Conservation (phyloP, 805 yeast species). For the Cyberlindnera veronae region DNA sequence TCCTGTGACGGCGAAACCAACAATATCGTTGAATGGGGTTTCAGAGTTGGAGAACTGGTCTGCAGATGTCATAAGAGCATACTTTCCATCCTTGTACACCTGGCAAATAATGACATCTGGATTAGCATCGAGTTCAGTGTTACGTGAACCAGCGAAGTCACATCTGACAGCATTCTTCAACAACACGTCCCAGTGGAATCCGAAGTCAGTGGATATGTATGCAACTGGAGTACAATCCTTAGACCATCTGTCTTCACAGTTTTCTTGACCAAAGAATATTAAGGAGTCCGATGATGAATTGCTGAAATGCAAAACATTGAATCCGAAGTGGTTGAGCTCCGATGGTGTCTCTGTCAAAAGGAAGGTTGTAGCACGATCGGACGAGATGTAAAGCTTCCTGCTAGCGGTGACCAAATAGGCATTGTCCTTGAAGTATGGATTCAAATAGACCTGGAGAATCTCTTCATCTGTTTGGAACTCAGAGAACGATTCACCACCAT, state of each 20-base stretch:
- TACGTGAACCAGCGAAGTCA: slow-evolving; percentile 52
- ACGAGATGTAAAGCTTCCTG: slow-evolving; percentile 46
- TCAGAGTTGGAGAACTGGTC: slow-evolving; percentile 27
- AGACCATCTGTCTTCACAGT: slow-evolving; percentile 37
- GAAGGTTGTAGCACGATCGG: slow-evolving; percentile 54
- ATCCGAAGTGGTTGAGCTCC: slow-evolving; percentile 45
- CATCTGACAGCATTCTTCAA: slow-evolving; percentile 53
- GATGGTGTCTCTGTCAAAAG: slow-evolving; percentile 38
- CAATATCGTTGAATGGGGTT: slow-evolving; percentile 50
- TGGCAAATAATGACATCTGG: slow-evolving; percentile 64
- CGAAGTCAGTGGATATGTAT: slow-evolving; percentile 62
- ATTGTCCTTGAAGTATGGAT: slow-evolving; percentile 53
- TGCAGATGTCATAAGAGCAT: slow-evolving; percentile 29
- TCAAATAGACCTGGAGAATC: slow-evolving; percentile 49
- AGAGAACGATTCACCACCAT: slow-evolving; percentile 31
- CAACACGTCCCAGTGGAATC: slow-evolving; percentile 54
- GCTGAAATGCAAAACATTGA: slow-evolving; percentile 57
- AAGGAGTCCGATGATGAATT: slow-evolving; percentile 48
- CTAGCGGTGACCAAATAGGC: slow-evolving; percentile 23
- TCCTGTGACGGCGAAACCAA: slow-evolving; percentile 73
- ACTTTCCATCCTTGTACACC: slow-evolving; percentile 30
- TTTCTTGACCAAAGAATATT: slow-evolving; percentile 63
- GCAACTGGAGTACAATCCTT: slow-evolving; percentile 52
- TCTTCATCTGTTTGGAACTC: slow-evolving; percentile 28
- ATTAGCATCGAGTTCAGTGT: slow-evolving; percentile 38